phyloP scores from a whole-genome alignment of 2,329 filamentous ascomycete genomes.

The Colletotrichum lini region DNA sequence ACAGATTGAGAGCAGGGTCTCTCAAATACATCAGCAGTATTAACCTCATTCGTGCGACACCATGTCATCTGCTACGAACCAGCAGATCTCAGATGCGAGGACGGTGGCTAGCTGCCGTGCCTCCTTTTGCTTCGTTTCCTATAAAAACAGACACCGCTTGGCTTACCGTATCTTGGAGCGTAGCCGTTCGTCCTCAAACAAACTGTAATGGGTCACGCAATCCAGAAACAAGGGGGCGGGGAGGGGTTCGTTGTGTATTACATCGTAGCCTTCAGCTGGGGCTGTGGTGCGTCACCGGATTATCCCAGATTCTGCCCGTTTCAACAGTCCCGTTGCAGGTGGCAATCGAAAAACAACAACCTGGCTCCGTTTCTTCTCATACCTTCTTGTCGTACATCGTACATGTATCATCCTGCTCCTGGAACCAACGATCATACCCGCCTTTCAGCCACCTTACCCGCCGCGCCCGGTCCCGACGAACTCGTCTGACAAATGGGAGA shows the following conservation, averaged over 20 bases:
- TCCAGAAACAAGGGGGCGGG: neutral
- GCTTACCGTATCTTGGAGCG: neutral
- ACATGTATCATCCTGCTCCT: too few relatives aligned
- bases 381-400: neutral
- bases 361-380: neutral
- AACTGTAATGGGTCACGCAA: neutral
- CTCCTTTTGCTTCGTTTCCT: neutral
- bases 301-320: neutral
- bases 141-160: neutral
- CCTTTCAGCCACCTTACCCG: neutral
- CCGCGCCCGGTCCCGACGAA: neutral
- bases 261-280: neutral
- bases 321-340: neutral
- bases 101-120: neutral
- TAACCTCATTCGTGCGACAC: neutral
- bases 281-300: neutral
- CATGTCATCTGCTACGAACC: neutral
- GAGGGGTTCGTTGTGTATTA: neutral
- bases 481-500: too few relatives aligned
- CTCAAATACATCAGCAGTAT: neutral
- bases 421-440: too few relatives aligned
- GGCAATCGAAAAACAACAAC: neutral
- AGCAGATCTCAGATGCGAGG: neutral
- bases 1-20: constrained; percentile 34
- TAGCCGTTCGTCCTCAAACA: neutral